These are phyloP conservation scores for Teunomyces aglyptinius DNA, from an alignment of 805 yeast genomes.

Conservation along the genomic window DNA sequence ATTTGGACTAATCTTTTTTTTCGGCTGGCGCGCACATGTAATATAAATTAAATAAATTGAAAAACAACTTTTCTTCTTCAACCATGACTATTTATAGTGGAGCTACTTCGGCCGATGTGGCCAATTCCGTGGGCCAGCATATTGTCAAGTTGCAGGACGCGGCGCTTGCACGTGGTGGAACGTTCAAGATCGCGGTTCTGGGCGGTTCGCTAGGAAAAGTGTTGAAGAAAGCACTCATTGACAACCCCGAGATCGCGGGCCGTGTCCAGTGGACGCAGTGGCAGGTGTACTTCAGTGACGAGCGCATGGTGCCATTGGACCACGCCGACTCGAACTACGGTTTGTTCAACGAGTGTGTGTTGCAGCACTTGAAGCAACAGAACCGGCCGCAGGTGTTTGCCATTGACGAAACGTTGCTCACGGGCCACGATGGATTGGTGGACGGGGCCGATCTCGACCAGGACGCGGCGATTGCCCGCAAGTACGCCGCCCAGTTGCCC, in stretches of 20 bases:
- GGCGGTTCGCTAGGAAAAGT: slow-evolving; percentile 90
- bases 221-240: slow-evolving; percentile 63
- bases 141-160: slow-evolving; percentile 61
- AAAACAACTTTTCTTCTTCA: not conserved
- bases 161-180: slow-evolving; percentile 44
- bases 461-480: slow-evolving; percentile 52
- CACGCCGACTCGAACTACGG: slow-evolving; percentile 87
- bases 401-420: slow-evolving; percentile 60
- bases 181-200: slow-evolving; percentile 76
- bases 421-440: slow-evolving; percentile 45
- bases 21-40: not conserved
- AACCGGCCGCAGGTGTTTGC: slow-evolving; percentile 62
- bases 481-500: slow-evolving; percentile 62
- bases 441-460: slow-evolving; percentile 48
- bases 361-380: slow-evolving; percentile 44
- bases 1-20: slow-evolving; percentile 49
- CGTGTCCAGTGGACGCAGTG: slow-evolving; percentile 67
- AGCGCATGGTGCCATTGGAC: slow-evolving; percentile 79
- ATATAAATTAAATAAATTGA: not conserved
- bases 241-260: slow-evolving; percentile 43
- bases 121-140: slow-evolving; percentile 63
- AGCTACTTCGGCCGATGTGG: slow-evolving; percentile 56
- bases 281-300: slow-evolving; percentile 87
- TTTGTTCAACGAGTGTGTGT: slow-evolving; percentile 63
- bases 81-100: slow-evolving; percentile 35